Evolutionary conservation across 2,329 filamentous ascomycete species (phyloP), one percentile per base, ranked within the genome.

Genomic region (Colletotrichum falcatum): DNA sequence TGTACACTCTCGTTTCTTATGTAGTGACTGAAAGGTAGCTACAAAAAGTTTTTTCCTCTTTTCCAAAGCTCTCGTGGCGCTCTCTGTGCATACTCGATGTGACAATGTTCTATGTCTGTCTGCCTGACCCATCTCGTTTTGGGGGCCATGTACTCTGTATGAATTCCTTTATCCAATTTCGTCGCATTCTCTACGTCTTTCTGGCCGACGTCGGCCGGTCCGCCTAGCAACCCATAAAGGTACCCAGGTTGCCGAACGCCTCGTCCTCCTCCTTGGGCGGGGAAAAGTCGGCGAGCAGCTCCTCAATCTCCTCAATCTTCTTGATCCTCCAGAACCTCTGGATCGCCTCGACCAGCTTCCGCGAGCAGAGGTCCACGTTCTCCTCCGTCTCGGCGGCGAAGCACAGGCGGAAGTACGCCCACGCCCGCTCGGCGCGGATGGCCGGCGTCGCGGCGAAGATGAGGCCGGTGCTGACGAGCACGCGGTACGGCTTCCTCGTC

Each of bases 381-480:
- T 91, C 90, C 65, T 91, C 91, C n/a, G 88, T 66, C 80, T 94
- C 91, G 1, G 94, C 94, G 1, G 94, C 94, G 81, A 97, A 98
- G 81, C 94, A 97, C 44, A 98, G 77, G 18, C 95, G 85, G 79
- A 90, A 90, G 78, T 91, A 95, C 74, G 87, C 87, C 89, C 91
- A 95, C 3, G 89, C 91, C 51, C 88, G 83, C 66, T 84, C 81
- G 5, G 84, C 81, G 20, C 79, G 77, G 46, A 95, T 87, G 73
- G 90, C 83, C 0, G 87, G 81, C 0, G 87, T 91, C 1, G 94
- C 88, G 59, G 88, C 88, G 79, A 97, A 97, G 80, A 95, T 91
- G 44, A 79, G 75, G 0, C 95, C 95, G 0, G 94, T 92, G 14
- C 88, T 86, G 1, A 90, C 88, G 12, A 97, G 83, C 12, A 94